Evolutionary conservation across 441 rosid species (phyloP), one percentile per base, ranked within the genome.

Genomic region (Melianthus villosus): DNA sequence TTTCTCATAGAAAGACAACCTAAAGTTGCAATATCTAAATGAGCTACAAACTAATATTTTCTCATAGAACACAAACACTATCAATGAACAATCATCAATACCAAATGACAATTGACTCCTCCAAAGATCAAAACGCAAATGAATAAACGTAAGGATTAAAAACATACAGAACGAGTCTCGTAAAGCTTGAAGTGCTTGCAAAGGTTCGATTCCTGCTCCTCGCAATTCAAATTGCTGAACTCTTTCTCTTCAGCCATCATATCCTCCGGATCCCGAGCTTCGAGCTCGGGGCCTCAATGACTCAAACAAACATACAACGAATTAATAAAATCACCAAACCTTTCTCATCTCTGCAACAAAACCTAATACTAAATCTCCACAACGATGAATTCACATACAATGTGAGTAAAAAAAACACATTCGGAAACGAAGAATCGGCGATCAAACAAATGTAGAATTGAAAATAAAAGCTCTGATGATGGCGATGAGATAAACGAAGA

Each of bases 131-230:
- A 31, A 7, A 12, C 5, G 8, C 17, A 22, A 38, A 36, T 38
- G 26, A 38, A 31, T 15, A 5, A 11, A 31, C 5, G 22, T 9
- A 31, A 34, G 13, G 18, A n/a, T 6, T 2, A 9, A 25, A 16
- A 44, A 51, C 34, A 38, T 59, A 79, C 84, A 69, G 84, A 70
- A 46, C 75, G 68, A 18, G 91, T 79, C 57, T 79, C 84, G 53
- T 71, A 79, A 8, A 79, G 79, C 53, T 62, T 58, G 56, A 79
- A 79, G 43, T 75, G 75, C 47, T 49, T 66, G 17, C 53, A 53
- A 17, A 67, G 56, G 51, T 29, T 44, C 16, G 26, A 43, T 42
- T 41, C 64, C n/a, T 67, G 54, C 41, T 27, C 25, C 11, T 36
- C 45, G 32, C 39, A 57, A 16, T 41, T 35, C 63, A 50, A 53